A percentile compares a stretch with the other conserved stretches of the same genome.
Conservation (phyloP, 2,329 filamentous ascomycete genomes). For the Metarhizium robertsii region DNA sequence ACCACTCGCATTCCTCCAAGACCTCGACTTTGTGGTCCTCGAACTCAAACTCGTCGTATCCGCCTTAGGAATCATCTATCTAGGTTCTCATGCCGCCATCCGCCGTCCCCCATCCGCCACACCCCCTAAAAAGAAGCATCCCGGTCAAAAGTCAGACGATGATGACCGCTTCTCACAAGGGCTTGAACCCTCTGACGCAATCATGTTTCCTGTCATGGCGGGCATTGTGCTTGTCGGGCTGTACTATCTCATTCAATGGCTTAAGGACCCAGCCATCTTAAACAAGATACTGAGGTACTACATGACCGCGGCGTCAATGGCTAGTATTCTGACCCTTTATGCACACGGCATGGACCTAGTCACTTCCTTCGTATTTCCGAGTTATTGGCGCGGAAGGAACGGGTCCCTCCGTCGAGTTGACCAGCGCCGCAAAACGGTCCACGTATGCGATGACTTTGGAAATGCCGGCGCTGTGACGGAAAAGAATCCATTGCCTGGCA, state of each 20-base stretch:
- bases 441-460: constrained; percentile 24
- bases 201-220: constrained; percentile 75
- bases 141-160: constrained; percentile 37
- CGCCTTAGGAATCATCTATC: constrained; percentile 73
- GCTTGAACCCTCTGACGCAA: constrained; percentile 63
- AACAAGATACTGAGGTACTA: constrained; percentile 79
- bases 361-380: constrained; percentile 63
- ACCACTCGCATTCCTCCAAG: constrained; percentile 20
- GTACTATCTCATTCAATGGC: constrained; percentile 84
- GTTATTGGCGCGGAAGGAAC: constrained; percentile 46
- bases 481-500: constrained; percentile 20
- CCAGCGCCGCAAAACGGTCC: constrained; percentile 28
- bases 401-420: constrained; percentile 38
- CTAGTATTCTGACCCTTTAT: constrained; percentile 63
- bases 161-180: constrained; percentile 33
- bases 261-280: constrained; percentile 70
- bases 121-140: constrained; percentile 31
- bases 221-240: constrained; percentile 62
- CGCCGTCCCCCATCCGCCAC: constrained; percentile 73
- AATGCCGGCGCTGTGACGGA: constrained; percentile 16
- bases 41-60: constrained; percentile 46
- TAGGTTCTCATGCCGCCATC: constrained; percentile 77
- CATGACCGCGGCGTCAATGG: constrained; percentile 71
- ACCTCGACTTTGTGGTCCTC: constrained; percentile 33
- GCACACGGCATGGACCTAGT: constrained; percentile 60